Evolutionary conservation across 768 basidiomycete species (phyloP).

Genomic region (Hirschioporus abietinus): DNA sequence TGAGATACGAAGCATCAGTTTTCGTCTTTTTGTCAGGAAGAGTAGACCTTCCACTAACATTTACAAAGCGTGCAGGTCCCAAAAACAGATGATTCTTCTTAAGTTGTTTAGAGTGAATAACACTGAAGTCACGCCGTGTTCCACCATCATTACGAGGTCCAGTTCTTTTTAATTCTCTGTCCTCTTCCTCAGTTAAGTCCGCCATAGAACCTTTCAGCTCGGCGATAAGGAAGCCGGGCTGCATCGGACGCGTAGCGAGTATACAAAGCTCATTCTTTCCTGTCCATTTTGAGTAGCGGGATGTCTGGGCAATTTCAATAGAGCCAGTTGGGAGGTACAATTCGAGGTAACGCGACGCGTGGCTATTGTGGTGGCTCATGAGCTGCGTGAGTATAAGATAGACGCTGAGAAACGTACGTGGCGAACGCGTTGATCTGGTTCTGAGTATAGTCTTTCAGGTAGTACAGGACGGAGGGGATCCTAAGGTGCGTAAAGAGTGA

Average conservation of each 20-base stretch:
- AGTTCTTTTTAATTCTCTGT: conserved; percentile 79
- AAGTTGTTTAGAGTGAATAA: conserved; percentile 87
- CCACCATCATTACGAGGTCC: conserved; percentile 55
- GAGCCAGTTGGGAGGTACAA: conserved; percentile 77
- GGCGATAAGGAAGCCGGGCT: conserved; percentile 67
- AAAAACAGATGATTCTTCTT: conserved; percentile 90
- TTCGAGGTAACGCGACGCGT: conserved; percentile 86
- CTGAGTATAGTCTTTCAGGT: conserved; percentile 68
- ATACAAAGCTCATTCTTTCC: conserved; percentile 89
- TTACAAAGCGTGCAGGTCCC: conserved; percentile 89
- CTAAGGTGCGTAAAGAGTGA: conserved; percentile 34
- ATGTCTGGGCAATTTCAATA: conserved; percentile 87
- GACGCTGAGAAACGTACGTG: conserved; percentile 58
- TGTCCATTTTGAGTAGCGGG: conserved; percentile 79
- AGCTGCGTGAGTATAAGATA: conserved; percentile 20
- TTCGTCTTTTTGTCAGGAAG: conserved; percentile 4
- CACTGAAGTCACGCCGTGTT: conserved; percentile 83
- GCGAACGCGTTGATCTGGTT: conserved; percentile 89
- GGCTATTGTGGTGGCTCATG: conserved; percentile 40
- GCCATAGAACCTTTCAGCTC: conserved; percentile 91
- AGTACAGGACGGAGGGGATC: conserved; percentile 70
- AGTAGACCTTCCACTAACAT: conserved; percentile 46
- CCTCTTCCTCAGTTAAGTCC: conserved; percentile 79
- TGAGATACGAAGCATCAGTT: conserved; percentile 7
- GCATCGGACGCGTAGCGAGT: conserved; percentile 68